phyloP scores from a whole-genome alignment of 1,284 basidiomycete species.

The Irpex sp. region DNA sequence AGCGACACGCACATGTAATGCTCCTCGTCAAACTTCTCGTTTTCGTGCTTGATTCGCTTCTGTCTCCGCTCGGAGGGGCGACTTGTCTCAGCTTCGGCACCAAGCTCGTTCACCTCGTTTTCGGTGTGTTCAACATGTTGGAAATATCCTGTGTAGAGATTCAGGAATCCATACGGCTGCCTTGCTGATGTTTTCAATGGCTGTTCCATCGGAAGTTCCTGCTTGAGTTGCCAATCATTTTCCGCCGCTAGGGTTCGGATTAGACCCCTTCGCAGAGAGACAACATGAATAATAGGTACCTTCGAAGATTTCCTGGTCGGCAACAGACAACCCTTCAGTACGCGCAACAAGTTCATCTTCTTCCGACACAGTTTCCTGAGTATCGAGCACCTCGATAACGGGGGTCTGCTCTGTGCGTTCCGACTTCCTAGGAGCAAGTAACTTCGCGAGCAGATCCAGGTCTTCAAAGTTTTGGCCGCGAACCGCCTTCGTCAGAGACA shows the following conservation, averaged over 20 bases:
- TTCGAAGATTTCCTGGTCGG: constrained; percentile 55
- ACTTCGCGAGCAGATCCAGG: constrained; percentile 69
- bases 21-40: constrained; percentile 76
- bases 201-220: constrained; percentile 43
- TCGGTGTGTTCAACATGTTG: constrained; percentile 63
- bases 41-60: constrained; percentile 53
- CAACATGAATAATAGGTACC: constrained; percentile 35
- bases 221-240: constrained; percentile 76
- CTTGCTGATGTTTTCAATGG: constrained; percentile 37
- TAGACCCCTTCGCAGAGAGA: neutral
- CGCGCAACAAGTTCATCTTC: constrained; percentile 39
- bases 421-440: constrained; percentile 62
- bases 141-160: constrained; percentile 71
- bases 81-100: constrained; percentile 56
- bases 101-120: constrained; percentile 79
- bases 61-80: constrained; percentile 40
- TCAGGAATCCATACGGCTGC: constrained; percentile 68
- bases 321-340: constrained; percentile 41
- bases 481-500: constrained; percentile 64
- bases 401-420: constrained; percentile 34
- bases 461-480: constrained; percentile 68
- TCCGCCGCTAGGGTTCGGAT: constrained; percentile 48
- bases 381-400: constrained; percentile 62
- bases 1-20: constrained; percentile 63
- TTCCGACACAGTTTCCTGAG: constrained; percentile 30